A percentile compares a stretch with the other conserved stretches of the same genome.
phyloP scores from a whole-genome alignment of 805 yeast species.

The Kuraishia hungarica region DNA sequence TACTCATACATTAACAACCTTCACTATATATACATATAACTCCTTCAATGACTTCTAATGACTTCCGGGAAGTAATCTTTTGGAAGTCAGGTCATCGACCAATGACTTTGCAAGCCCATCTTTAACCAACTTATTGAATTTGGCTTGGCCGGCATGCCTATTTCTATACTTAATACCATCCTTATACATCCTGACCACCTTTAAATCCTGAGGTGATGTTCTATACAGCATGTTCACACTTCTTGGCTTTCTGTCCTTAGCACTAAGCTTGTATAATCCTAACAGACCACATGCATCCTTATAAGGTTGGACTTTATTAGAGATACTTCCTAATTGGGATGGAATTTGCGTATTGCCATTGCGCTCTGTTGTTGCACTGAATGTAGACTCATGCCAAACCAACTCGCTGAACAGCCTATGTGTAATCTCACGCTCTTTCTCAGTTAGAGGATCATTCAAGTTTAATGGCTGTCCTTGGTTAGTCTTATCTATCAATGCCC shows the following conservation, averaged over 20 bases:
- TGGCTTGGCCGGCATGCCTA: neutral
- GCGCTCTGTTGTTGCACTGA: too few species aligned
- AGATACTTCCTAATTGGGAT: neutral
- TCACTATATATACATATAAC: neutral
- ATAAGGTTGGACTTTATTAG: neutral
- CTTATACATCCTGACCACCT: neutral
- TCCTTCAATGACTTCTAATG: neutral
- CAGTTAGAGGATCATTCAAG: neutral
- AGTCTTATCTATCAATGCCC: constrained; percentile 20
- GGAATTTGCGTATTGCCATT: too few species aligned
- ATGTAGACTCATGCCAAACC: neutral
- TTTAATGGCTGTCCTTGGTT: constrained; percentile 2
- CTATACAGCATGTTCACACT: neutral
- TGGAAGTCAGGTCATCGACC: neutral
- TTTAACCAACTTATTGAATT: neutral
- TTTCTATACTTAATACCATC: neutral
- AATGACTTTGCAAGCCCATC: neutral
- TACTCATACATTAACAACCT: neutral
- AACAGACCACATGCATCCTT: neutral
- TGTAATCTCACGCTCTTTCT: neutral
- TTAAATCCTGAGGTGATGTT: neutral
- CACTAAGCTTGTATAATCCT: neutral
- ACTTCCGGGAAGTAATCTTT: neutral
- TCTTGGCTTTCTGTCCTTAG: neutral
- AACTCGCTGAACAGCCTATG: neutral